phyloP scores from a whole-genome alignment of 1,284 basidiomycete species.

The Fomes fomentarius region DNA sequence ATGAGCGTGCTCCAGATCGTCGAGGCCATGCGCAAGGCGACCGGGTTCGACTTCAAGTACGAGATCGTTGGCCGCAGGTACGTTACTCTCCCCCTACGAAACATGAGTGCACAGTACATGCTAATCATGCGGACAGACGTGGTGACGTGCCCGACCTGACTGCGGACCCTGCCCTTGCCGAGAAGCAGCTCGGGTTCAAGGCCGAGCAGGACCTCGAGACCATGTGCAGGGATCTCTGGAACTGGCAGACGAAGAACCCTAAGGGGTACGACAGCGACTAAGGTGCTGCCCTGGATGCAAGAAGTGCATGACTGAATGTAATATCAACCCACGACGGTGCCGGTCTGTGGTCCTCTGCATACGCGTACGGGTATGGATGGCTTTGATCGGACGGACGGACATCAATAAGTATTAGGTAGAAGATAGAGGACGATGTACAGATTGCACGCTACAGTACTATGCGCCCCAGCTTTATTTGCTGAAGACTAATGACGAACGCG shows the following conservation, averaged over 20 bases:
- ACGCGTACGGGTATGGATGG: too few relatives aligned
- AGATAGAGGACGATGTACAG: neutral
- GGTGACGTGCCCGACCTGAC: slow-evolving; percentile 98
- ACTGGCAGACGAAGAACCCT: slow-evolving; percentile 89
- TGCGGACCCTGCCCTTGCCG: slow-evolving; percentile 89
- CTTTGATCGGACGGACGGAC: too few relatives aligned
- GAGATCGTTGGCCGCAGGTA: slow-evolving; percentile 90
- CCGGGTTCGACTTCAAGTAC: slow-evolving; percentile 87
- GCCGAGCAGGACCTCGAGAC: slow-evolving; percentile 81
- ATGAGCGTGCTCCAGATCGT: slow-evolving; percentile 95
- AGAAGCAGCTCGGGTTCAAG: slow-evolving; percentile 94
- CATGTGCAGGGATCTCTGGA: slow-evolving; percentile 94
- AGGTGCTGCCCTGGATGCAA: neutral
- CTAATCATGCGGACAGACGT: slow-evolving; percentile 47
- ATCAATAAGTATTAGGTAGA: too few relatives aligned
- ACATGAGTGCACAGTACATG: neutral
- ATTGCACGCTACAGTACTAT: neutral
- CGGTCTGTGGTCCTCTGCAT: too few relatives aligned
- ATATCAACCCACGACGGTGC: too few relatives aligned
- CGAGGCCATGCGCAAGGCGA: slow-evolving; percentile 93
- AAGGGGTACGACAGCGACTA: slow-evolving; percentile 58
- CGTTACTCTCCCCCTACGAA: slow-evolving; percentile 31
- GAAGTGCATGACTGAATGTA: neutral
- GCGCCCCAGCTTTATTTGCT: neutral
- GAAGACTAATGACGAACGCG: too few relatives aligned